Percentiles rank a stretch among this genome's conserved stretches.
phyloP scores from a whole-genome alignment of 148 eudicot species.

The Rhododendron molle region DNA sequence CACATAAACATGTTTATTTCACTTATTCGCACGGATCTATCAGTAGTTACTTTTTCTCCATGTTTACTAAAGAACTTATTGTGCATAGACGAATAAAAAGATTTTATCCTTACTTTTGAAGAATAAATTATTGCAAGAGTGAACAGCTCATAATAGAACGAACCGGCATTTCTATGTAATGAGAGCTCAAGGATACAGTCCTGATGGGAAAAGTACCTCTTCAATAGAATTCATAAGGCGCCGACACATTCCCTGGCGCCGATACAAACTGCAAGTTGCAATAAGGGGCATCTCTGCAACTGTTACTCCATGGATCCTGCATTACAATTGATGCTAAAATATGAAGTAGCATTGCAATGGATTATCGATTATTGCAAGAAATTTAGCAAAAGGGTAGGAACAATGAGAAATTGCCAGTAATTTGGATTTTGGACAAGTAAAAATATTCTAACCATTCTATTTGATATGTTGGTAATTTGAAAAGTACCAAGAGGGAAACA shows the following conservation, averaged over 20 bases:
- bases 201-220: slow-evolving; percentile 43
- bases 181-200: background rate
- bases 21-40: background rate
- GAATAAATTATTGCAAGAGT: background rate
- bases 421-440: background rate
- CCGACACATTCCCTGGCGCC: slow-evolving; percentile 96
- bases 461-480: background rate
- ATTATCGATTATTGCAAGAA: background rate
- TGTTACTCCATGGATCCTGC: slow-evolving; percentile 86
- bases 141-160: background rate
- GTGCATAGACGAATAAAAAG: background rate
- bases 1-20: background rate
- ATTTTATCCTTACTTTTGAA: background rate
- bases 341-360: slow-evolving; percentile 9
- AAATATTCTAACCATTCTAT: background rate
- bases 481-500: background rate
- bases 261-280: slow-evolving; percentile 84
- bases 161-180: background rate
- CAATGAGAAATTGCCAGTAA: background rate
- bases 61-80: background rate
- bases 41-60: background rate
- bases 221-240: slow-evolving; percentile 65
- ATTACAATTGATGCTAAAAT: slow-evolving; percentile 17
- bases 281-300: slow-evolving; percentile 96
- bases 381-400: background rate